Conservation (phyloP, 2,329 filamentous ascomycete species). For the Neofusicoccum umdonicola region DNA sequence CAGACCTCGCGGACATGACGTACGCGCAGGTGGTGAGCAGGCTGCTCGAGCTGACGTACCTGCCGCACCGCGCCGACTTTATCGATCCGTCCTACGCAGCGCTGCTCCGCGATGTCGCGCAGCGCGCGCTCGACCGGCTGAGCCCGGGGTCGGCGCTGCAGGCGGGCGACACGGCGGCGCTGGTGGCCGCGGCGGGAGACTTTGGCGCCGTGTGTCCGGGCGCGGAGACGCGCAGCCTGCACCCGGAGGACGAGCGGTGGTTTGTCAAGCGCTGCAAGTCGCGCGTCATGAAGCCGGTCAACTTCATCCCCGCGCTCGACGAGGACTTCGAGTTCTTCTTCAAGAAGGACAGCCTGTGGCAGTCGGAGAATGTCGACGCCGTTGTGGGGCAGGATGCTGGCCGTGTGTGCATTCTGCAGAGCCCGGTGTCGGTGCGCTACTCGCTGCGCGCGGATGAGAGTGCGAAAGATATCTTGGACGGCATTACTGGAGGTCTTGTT, state of each 20-base stretch:
- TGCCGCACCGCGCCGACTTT: constrained; percentile 88
- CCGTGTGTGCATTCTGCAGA: constrained; percentile 36
- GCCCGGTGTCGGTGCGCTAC: constrained; percentile 33
- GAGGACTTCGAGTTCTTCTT: constrained; percentile 40
- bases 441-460: background rate
- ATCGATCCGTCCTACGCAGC: constrained; percentile 59
- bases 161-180: background rate
- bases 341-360: constrained; percentile 43
- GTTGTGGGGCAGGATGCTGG: constrained; percentile 35
- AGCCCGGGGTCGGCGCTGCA: background rate
- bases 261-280: constrained; percentile 33
- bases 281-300: constrained; percentile 34
- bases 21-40: constrained; percentile 84
- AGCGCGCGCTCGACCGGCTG: too few relatives aligned
- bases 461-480: constrained; percentile 20
- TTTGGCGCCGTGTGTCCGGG: background rate
- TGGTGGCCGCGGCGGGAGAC: background rate
- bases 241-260: constrained; percentile 22
- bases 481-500: constrained; percentile 19
- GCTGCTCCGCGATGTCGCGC: too few relatives aligned
- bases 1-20: constrained; percentile 90
- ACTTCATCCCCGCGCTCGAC: constrained; percentile 36
- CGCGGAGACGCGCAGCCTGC: background rate
- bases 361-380: constrained; percentile 38
- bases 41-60: constrained; percentile 86